Evolutionary conservation across 2,329 filamentous ascomycete genomes (phyloP).

Genomic region (Microsporum audouinii): DNA sequence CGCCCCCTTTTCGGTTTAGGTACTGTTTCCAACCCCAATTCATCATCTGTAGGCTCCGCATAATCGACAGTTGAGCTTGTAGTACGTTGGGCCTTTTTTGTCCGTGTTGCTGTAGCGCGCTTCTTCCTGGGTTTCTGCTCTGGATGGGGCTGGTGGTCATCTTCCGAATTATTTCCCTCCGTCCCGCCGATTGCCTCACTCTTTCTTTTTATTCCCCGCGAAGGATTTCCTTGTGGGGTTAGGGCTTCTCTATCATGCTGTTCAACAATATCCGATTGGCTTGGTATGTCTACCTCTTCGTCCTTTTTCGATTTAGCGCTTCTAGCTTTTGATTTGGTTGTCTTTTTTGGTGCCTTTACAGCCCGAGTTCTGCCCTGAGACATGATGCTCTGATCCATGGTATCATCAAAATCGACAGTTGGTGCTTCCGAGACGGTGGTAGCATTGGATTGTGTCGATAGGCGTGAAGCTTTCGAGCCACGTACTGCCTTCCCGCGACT

Average conservation of each 20-base stretch:
- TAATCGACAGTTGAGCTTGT: background rate
- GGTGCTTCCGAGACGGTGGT: slow-evolving; percentile 37
- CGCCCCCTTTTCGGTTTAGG: slow-evolving; percentile 32
- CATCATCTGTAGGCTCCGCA: slow-evolving; percentile 20
- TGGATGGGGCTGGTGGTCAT: slow-evolving; percentile 15
- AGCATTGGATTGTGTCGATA: slow-evolving; percentile 41
- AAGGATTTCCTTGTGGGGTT: background rate
- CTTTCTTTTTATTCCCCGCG: slow-evolving; percentile 48
- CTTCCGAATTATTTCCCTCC: slow-evolving; percentile 11
- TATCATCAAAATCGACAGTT: slow-evolving; percentile 36
- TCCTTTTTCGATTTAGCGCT: slow-evolving; percentile 31
- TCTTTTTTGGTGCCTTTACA: slow-evolving; percentile 45
- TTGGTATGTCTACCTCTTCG: slow-evolving; percentile 31
- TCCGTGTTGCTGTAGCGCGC: slow-evolving; percentile 43
- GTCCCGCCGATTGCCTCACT: slow-evolving; percentile 44
- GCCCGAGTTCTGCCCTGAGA: slow-evolving; percentile 34
- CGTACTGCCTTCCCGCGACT: slow-evolving; percentile 43
- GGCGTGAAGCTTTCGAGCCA: slow-evolving; percentile 58
- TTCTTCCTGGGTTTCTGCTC: slow-evolving; percentile 45
- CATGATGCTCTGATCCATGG: slow-evolving; percentile 48
- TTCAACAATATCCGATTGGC: slow-evolving; percentile 17
- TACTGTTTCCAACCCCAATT: background rate
- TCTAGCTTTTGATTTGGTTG: slow-evolving; percentile 27
- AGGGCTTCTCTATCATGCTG: slow-evolving; percentile 15
- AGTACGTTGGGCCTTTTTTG: slow-evolving; percentile 36